Percentiles rank a stretch among this genome's conserved stretches.
phyloP scores from a whole-genome alignment of 2,329 filamentous ascomycete species.

The Amauroascus niger region DNA sequence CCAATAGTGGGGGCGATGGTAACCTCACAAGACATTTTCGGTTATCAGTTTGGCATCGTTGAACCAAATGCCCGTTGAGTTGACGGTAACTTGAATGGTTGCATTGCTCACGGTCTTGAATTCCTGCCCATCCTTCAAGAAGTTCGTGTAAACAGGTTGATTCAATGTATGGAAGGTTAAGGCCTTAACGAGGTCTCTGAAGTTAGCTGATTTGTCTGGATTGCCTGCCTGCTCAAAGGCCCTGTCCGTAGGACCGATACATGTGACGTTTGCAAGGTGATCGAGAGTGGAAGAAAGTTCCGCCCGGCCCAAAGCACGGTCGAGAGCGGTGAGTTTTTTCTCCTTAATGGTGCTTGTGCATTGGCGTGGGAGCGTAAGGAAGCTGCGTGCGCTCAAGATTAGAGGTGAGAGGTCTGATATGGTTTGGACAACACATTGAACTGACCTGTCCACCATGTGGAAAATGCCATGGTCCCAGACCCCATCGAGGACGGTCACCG shows the following conservation, averaged over 20 bases:
- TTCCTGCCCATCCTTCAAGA: conserved; percentile 7
- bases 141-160: conserved; percentile 13
- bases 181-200: conserved; percentile 3
- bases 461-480: conserved; percentile 9
- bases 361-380: conserved; percentile 10
- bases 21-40: conserved; percentile 10
- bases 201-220: conserved; percentile 5
- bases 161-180: conserved; percentile 12
- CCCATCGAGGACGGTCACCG: conserved; percentile 10
- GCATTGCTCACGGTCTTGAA: conserved; percentile 13
- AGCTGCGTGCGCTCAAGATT: too few relatives aligned
- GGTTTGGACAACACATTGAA: too few relatives aligned
- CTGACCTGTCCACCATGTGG: conserved; percentile 14
- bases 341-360: conserved; percentile 9
- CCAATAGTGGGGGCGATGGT: not conserved
- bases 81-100: conserved; percentile 8
- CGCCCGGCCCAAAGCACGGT: conserved; percentile 3
- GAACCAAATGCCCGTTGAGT: conserved; percentile 12
- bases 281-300: conserved; percentile 6
- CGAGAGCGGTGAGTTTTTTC: conserved; percentile 8
- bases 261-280: conserved; percentile 11
- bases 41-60: conserved; percentile 12
- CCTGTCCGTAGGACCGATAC: conserved; percentile 8
- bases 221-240: conserved; percentile 7
- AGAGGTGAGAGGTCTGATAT: too few relatives aligned